phyloP scores from a whole-genome alignment of 2,329 filamentous ascomycete species.

The Penicillium sp. region DNA sequence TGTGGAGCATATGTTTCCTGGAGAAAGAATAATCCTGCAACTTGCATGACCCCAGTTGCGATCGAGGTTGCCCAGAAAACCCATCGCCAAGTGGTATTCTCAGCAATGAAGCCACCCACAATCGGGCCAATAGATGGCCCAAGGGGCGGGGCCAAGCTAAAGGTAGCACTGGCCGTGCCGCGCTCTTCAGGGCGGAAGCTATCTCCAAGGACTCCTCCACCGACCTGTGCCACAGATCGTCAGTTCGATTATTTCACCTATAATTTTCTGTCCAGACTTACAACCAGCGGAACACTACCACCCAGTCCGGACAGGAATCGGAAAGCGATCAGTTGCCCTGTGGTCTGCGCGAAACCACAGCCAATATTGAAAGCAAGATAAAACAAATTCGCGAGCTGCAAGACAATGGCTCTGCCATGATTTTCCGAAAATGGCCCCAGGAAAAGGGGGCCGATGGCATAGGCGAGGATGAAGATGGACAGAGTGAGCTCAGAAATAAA shows the following conservation, averaged over 20 bases:
- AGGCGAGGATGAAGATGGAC: constrained; percentile 44
- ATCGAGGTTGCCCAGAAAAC: constrained; percentile 66
- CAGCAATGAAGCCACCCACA: constrained; percentile 60
- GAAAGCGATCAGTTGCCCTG: constrained; percentile 53
- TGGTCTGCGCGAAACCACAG: constrained; percentile 55
- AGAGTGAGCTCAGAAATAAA: not conserved
- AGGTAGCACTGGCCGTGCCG: constrained; percentile 60
- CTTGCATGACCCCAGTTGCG: constrained; percentile 58
- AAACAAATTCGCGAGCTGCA: constrained; percentile 53
- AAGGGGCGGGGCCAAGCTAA: constrained; percentile 60
- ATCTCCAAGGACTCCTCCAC: constrained; percentile 3
- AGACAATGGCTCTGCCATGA: constrained; percentile 51
- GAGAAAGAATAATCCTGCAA: constrained; percentile 58
- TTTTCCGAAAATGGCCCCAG: constrained; percentile 52
- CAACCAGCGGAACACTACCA: no score
- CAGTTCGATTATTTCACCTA: no score
- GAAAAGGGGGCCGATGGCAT: constrained; percentile 49
- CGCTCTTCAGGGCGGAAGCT: constrained; percentile 51
- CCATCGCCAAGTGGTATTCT: constrained; percentile 67
- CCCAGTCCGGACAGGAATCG: constrained; percentile 46
- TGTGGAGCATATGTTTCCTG: constrained; percentile 64
- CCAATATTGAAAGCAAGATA: constrained; percentile 57
- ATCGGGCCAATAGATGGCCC: constrained; percentile 65
- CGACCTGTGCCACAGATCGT: not conserved
- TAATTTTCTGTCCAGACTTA: no score